phyloP scores from a whole-genome alignment of 2,329 filamentous ascomycete genomes.

The Fusarium nematophilum region DNA sequence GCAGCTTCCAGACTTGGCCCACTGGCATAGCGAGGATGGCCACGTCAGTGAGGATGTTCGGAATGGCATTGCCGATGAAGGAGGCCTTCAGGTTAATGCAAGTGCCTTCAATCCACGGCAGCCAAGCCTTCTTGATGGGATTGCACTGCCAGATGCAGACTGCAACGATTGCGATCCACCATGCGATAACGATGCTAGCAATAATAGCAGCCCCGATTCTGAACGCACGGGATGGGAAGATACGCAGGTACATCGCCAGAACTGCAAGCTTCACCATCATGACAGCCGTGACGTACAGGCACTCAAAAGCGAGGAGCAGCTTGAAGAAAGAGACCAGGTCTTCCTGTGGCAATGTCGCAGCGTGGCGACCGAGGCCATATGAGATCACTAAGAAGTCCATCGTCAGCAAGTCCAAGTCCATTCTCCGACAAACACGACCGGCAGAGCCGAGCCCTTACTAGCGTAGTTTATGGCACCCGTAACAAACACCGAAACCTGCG shows the following conservation, averaged over 20 bases:
- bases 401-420: too few species aligned
- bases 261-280: constrained; percentile 32
- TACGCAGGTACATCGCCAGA: constrained; percentile 25
- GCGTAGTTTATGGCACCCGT: too few species aligned
- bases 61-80: constrained; percentile 28
- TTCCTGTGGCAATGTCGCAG: too few species aligned
- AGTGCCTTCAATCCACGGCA: constrained; percentile 11
- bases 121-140: constrained; percentile 23
- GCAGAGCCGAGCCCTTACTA: too few species aligned
- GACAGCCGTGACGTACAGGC: constrained; percentile 24
- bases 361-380: too few species aligned
- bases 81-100: constrained; percentile 33
- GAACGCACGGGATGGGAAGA: constrained; percentile 25
- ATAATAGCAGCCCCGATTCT: constrained; percentile 10
- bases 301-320: constrained; percentile 29
- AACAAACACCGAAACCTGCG: too few species aligned
- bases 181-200: constrained; percentile 7
- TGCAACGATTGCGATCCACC: constrained; percentile 31
- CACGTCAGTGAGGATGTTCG: constrained; percentile 25
- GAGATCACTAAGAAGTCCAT: too few species aligned
- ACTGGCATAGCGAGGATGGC: constrained; percentile 25
- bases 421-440: too few species aligned
- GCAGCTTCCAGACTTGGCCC: constrained; percentile 21
- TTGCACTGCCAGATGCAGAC: constrained; percentile 32
- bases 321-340: constrained; percentile 23